These are phyloP conservation scores for Mycena pura DNA, from an alignment of 768 basidiomycete species.

Conservation along the genomic window DNA sequence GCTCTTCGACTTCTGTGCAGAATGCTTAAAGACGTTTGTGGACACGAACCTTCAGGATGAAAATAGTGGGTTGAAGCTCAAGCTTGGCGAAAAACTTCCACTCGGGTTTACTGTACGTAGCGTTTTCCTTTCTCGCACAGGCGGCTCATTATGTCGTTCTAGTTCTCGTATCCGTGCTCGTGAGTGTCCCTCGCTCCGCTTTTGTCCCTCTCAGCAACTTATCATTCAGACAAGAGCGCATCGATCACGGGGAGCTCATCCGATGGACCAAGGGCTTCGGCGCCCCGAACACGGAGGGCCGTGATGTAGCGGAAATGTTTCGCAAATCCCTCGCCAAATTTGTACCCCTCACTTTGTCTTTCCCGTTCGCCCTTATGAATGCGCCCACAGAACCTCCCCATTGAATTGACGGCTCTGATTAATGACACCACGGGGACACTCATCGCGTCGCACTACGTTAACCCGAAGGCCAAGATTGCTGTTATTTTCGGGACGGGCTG, in stretches of 20 bases:
- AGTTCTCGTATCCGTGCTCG: conserved; percentile 97
- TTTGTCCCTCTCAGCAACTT: not conserved
- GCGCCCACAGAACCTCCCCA: conserved; percentile 72
- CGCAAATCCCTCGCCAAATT: conserved; percentile 77
- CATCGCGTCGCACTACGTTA: conserved; percentile 96
- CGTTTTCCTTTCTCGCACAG: not conserved
- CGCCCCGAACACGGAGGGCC: conserved; percentile 87
- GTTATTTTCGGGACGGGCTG: conserved; percentile 98
- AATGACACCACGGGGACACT: conserved; percentile 99
- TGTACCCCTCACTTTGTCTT: conserved; percentile 44
- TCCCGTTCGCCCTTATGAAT: not conserved
- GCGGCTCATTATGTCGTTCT: not conserved
- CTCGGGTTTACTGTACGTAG: conserved; percentile 92
- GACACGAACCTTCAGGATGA: conserved; percentile 68
- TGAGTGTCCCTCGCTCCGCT: conserved; percentile 54
- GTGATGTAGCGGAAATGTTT: conserved; percentile 95
- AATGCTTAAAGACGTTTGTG: conserved; percentile 90
- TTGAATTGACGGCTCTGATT: conserved; percentile 85
- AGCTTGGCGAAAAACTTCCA: conserved; percentile 67
- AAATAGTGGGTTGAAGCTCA: conserved; percentile 53
- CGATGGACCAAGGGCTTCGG: conserved; percentile 99
- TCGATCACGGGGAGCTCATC: conserved; percentile 93
- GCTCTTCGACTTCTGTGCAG: conserved; percentile 97
- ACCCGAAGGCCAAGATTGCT: conserved; percentile 88
- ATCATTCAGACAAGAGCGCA: conserved; percentile 77